Evolutionary conservation across 805 yeast genomes (phyloP).

Genomic region (Nakazawaea wickerhamii): DNA sequence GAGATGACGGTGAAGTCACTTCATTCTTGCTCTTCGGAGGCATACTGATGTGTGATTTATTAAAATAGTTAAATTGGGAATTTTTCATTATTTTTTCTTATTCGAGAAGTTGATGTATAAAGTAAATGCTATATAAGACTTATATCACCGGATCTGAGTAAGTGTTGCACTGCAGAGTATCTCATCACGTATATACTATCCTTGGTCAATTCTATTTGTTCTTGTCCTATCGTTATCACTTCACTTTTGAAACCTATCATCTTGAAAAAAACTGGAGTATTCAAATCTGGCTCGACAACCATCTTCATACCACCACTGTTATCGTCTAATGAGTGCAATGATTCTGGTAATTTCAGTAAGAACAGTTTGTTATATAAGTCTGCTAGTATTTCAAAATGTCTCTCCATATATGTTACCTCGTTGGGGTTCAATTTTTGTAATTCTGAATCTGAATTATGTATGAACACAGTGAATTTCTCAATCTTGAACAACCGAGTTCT

Average conservation of each 20-base stretch:
- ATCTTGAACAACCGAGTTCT: conserved; percentile 73
- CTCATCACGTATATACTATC: conserved; percentile 75
- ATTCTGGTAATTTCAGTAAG: conserved; percentile 59
- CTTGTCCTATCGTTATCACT: conserved; percentile 42
- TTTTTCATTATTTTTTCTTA: not conserved
- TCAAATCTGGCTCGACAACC: conserved; percentile 75
- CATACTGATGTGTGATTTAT: not conserved
- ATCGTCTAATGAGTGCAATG: conserved; percentile 72
- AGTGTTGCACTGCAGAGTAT: conserved; percentile 38
- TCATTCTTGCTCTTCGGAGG: conserved; percentile 4
- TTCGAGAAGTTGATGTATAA: no score
- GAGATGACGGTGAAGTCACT: conserved; percentile 3
- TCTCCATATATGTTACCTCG: conserved; percentile 63
- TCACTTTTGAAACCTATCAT: conserved; percentile 36
- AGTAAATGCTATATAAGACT: conserved; percentile 1
- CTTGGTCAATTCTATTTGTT: conserved; percentile 48
- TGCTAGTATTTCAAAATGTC: conserved; percentile 59
- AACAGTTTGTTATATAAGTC: conserved; percentile 66
- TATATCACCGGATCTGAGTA: conserved; percentile 19
- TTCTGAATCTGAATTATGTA: conserved; percentile 39
- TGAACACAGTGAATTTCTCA: conserved; percentile 60
- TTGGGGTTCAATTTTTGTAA: conserved; percentile 43
- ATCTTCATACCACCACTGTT: conserved; percentile 60
- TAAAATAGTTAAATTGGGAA: not conserved
- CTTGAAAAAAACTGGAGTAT: conserved; percentile 71